phyloP scores from a whole-genome alignment of 306 rosid genomes.

The Alnus rubra region DNA sequence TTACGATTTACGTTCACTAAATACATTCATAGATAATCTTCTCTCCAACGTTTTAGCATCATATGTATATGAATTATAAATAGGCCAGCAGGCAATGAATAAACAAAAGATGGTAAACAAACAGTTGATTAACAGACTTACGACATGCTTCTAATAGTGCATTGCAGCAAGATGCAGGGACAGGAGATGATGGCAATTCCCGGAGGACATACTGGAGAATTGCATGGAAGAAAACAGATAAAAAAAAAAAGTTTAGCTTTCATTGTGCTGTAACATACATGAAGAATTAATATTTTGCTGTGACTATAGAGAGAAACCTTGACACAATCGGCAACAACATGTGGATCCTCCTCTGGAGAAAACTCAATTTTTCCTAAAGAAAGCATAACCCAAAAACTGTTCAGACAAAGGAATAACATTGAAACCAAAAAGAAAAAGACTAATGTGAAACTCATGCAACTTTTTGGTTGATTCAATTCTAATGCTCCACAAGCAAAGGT shows the following conservation, averaged over 20 bases:
- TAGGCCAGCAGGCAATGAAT: not conserved
- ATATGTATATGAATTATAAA: conserved; percentile 4
- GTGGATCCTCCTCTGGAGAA: conserved; percentile 86
- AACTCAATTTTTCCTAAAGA: conserved; percentile 83
- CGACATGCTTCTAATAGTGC: conserved; percentile 89
- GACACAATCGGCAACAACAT: conserved; percentile 85
- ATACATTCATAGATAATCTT: not conserved
- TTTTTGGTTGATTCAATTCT: conserved; percentile 9
- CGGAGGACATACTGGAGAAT: conserved; percentile 74
- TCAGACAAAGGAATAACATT: conserved; percentile 14
- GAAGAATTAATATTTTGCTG: conserved; percentile 19
- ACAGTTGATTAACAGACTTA: conserved; percentile 47
- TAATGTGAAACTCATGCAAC: conserved; percentile 17
- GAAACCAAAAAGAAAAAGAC: not conserved
- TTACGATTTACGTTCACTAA: not conserved
- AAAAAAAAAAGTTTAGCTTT: conserved; percentile 21
- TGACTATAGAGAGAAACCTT: conserved; percentile 56
- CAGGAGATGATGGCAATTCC: conserved; percentile 94
- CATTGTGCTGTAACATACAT: conserved; percentile 20
- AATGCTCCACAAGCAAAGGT: conserved; percentile 8
- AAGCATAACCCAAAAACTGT: conserved; percentile 29
- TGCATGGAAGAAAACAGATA: conserved; percentile 22
- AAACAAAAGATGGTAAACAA: conserved; percentile 14
- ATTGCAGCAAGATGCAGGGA: conserved; percentile 98
- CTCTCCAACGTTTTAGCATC: not conserved